Evolutionary conservation across 1,139 yeast genomes (phyloP), one percentile per base, ranked within the genome.

Genomic region (Pichia sp.): DNA sequence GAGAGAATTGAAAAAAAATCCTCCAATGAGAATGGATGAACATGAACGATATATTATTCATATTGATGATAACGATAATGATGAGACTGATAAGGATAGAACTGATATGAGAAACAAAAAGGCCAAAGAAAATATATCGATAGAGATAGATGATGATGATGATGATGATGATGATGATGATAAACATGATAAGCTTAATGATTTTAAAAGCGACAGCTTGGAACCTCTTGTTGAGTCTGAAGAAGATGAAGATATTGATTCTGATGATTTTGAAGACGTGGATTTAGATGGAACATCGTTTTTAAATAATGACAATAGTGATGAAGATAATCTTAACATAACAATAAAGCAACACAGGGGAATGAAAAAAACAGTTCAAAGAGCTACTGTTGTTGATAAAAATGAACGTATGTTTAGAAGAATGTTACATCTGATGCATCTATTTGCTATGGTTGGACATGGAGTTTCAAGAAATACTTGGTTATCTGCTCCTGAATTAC

Each of bases 391-490:
- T 3, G 70, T 82, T 25, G 55, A 74, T 30, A 71, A 69, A 47
- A 81, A 75, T 39, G 90, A 84, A 53, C 67, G 84, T 26, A 58
- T 59, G 1, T 63, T 59, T 35, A 66, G 96, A 28, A 64, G 67
- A 40, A 51, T 61, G 0, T 64, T 80, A n/a, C 97, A 90, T 60
- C 73, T 78, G 63, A 56, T 74, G 47, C 76, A 78, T 52, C 54
- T 90, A 3, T 66, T 76, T 16, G 60, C 75, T 37, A 74, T 86
- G 73, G 60, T 84, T 30, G 62, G 73, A 4, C 95, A 85, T 61
- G 94, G 87, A 0, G 69, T 71, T 1, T 55, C 77, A 2, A 69
- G 95, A 20, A 90, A 87, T 59, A 55, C 65, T n/a, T 87, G 96
- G 95, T 75, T 89, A 50, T 43, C 49, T 16, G 49, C 51, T 34